Percentiles rank a stretch among this genome's conserved stretches.
Evolutionary conservation across 345 rosid genomes (phyloP).

Genomic region (Corchorus capsularis): DNA sequence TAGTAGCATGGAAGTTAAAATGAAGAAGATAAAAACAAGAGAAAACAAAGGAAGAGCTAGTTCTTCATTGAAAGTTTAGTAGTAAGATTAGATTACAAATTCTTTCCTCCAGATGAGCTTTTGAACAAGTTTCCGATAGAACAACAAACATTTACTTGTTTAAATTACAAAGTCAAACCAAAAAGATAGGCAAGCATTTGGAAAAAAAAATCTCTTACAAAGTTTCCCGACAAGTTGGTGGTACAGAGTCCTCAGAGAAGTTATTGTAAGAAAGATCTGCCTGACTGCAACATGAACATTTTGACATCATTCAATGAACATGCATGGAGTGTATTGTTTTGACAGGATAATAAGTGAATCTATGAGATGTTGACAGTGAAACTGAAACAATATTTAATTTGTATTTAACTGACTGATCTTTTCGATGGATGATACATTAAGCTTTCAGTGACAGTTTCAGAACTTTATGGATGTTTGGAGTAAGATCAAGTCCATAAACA

Average conservation of each 20-base stretch:
- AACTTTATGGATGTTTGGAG: too few species aligned
- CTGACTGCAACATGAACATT: conserved; percentile 26
- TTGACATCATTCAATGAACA: neutral
- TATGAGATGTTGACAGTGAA: neutral
- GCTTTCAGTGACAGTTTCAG: too few species aligned
- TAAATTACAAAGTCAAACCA: neutral
- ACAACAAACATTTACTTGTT: neutral
- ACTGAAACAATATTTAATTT: neutral
- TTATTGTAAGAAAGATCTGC: conserved; percentile 54
- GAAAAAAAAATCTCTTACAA: conserved; percentile 29
- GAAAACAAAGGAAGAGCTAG: too few species aligned
- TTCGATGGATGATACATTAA: neutral
- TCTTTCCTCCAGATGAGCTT: conserved; percentile 19
- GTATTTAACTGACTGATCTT: neutral
- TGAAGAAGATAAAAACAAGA: neutral
- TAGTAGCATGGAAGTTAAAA: too few species aligned
- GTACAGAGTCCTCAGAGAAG: conserved; percentile 22
- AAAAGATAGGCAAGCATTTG: too few species aligned
- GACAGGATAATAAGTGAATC: neutral
- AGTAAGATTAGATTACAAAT: conserved; percentile 6
- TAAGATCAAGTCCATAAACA: too few species aligned
- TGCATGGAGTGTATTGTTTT: neutral
- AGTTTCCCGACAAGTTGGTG: conserved; percentile 33
- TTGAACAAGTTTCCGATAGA: conserved; percentile 38
- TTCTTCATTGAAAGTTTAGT: neutral